Conservation (phyloP, 2,329 filamentous ascomycete genomes). For the Colletotrichum spinosum region DNA sequence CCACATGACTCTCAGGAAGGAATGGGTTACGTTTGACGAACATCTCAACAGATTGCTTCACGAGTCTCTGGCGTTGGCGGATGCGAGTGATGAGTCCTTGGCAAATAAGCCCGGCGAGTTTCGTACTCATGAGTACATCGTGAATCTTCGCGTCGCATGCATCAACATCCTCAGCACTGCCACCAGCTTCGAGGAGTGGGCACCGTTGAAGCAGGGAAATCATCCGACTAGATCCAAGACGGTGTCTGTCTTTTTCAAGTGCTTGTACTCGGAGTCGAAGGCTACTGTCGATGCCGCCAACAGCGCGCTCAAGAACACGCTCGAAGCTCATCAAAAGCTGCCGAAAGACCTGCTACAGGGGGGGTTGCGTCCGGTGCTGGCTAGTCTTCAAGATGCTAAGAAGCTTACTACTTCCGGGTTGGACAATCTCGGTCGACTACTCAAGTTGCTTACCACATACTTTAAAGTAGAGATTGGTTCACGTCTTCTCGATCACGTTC, state of each 20-base stretch:
- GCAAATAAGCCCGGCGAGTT: constrained; percentile 95
- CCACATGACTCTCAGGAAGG: constrained; percentile 87
- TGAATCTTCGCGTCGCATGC: constrained; percentile 91
- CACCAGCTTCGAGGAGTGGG: constrained; percentile 93
- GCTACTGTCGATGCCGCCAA: constrained; percentile 96
- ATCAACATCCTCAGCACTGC: constrained; percentile 93
- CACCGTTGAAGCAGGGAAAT: constrained; percentile 70
- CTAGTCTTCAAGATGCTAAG: constrained; percentile 94
- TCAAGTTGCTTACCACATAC: constrained; percentile 95
- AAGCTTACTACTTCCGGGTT: constrained; percentile 89
- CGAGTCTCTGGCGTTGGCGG: constrained; percentile 92
- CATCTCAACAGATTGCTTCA: constrained; percentile 89
- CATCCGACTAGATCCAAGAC: constrained; percentile 77
- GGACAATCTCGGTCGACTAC: constrained; percentile 87
- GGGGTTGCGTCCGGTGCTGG: constrained; percentile 92
- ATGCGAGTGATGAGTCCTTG: constrained; percentile 92
- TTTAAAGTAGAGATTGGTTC: constrained; percentile 99
- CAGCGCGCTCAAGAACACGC: constrained; percentile 86
- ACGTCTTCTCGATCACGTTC: constrained; percentile 92
- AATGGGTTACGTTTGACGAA: constrained; percentile 93
- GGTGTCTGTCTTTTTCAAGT: constrained; percentile 97
- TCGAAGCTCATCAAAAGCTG: constrained; percentile 89
- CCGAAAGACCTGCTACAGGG: constrained; percentile 96
- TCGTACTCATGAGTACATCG: constrained; percentile 93
- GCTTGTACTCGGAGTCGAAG: constrained; percentile 90